phyloP scores from a whole-genome alignment of 148 eudicot genomes.

The Pharnaceum exiguum region DNA sequence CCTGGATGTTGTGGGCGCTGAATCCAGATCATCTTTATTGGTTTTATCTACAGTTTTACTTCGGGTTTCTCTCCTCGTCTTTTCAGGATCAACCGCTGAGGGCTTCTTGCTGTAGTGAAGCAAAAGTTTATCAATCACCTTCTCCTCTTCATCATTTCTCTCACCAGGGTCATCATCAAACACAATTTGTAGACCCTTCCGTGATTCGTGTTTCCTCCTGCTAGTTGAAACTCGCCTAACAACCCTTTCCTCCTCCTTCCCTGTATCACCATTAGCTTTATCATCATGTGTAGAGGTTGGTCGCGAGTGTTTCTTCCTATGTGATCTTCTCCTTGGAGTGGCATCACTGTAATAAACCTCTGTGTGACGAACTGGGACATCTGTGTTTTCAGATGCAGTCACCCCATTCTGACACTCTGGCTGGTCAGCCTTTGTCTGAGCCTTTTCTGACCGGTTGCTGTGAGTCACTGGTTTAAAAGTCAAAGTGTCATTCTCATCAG shows the following conservation, averaged over 20 bases:
- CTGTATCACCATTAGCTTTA: conserved; percentile 34
- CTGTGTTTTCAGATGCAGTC: conserved; percentile 8
- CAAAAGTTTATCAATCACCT: conserved; percentile 66
- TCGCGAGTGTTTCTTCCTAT: conserved; percentile 51
- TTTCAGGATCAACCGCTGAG: conserved; percentile 40
- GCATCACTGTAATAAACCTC: conserved; percentile 41
- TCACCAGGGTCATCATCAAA: conserved; percentile 46
- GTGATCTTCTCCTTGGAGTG: conserved; percentile 62
- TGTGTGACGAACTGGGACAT: conserved; percentile 26
- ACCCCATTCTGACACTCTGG: conserved; percentile 14
- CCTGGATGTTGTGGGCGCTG: conserved; percentile 43
- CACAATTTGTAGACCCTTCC: conserved; percentile 66
- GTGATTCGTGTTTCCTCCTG: conserved; percentile 68
- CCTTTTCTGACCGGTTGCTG: conserved; percentile 26
- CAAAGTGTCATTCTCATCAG: conserved; percentile 25
- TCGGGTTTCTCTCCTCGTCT: conserved; percentile 35
- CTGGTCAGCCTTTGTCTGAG: conserved; percentile 18
- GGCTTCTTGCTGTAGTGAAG: conserved; percentile 82
- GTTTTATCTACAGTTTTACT: conserved; percentile 13
- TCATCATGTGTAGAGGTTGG: conserved; percentile 31
- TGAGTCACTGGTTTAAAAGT: conserved; percentile 22
- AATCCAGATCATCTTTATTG: conserved; percentile 11
- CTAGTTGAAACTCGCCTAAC: conserved; percentile 53
- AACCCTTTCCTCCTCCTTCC: conserved; percentile 44
- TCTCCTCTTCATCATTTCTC: conserved; percentile 67